Base-by-base conservation (phyloP, 2,329 filamentous ascomycete genomes). In the Ophiocordyceps unilateralis region DNA sequence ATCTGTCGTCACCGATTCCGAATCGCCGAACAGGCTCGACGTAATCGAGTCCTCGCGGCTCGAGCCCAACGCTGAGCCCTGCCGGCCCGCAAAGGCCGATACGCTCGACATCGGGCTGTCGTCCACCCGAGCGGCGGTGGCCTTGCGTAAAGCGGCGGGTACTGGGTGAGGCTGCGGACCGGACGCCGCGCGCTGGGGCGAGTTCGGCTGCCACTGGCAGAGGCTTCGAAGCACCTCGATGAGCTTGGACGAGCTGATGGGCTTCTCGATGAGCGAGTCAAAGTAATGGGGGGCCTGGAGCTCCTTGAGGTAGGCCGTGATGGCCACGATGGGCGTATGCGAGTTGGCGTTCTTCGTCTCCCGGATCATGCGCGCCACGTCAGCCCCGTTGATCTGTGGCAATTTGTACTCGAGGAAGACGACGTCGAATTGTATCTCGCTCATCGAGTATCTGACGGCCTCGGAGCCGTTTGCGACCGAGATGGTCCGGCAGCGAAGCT, bases 401-500 rank as follows among this genome's bases (percentile, higher is more conserved):
- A 98, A 68, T 58, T 89, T 93, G 65, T 87, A 95, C 62, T 98
- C 91, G 61, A 94, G 89, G 69, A 98, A 91, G 58, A 98, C 95
- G 53, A 95, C 86, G 61, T 98, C 91, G 56, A 96, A 98, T 56
- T 96, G 93, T 57, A 98, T 89, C 57, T 96, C 89, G 55, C 89
- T 89, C 70, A 93, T 84, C 23, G 91, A 87, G 61, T 91, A 94
- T 20, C 89, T 78, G 53, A 94, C 81, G 11, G 89, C 91, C 56
- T 98, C 91, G 0, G 85, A 81, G 1, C 91, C 91, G 51, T 88
- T 94, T 3, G 81, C 74, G 5, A 91, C 89, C 3, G 85, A 87
- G 53, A 98, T 91, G 9, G 89, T 95, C 37, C 91, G 83, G 55
- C 91, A 98, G 30, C 86, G 82, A 30, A 96, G 68, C 63, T 96